A percentile compares a stretch with the other conserved stretches of the same genome.
phyloP scores from a whole-genome alignment of 768 basidiomycete genomes.

The Tephrocybe sp. region DNA sequence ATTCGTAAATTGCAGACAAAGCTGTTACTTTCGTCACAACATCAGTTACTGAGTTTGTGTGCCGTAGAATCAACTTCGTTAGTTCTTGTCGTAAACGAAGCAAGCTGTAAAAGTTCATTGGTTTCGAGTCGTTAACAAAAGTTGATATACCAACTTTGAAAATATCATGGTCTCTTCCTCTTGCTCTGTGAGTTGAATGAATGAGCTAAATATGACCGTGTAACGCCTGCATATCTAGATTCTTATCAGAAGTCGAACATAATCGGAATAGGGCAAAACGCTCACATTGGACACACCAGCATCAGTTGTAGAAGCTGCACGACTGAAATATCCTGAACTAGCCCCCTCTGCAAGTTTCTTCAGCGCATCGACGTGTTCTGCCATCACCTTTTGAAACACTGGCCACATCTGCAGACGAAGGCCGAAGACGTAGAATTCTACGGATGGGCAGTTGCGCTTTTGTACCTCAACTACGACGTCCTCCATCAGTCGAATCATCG shows the following conservation, averaged over 20 bases:
- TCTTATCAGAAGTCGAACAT: conserved; percentile 6
- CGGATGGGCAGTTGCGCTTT: conserved; percentile 71
- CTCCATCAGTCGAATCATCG: conserved; percentile 91
- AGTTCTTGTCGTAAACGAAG: conserved; percentile 84
- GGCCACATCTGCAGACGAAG: conserved; percentile 92
- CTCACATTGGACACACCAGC: conserved; percentile 58
- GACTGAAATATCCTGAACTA: conserved; percentile 58
- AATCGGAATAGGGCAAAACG: conserved; percentile 3
- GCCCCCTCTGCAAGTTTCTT: conserved; percentile 81
- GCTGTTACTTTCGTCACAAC: conserved; percentile 60
- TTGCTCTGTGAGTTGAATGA: conserved; percentile 76
- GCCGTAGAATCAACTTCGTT: conserved; percentile 67
- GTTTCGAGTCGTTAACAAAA: not conserved
- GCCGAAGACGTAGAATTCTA: conserved; percentile 78
- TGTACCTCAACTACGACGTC: conserved; percentile 73
- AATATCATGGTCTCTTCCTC: conserved; percentile 97
- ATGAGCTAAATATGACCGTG: conserved; percentile 74
- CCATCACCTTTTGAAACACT: conserved; percentile 85
- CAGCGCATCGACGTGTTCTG: conserved; percentile 76
- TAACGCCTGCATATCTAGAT: conserved; percentile 73
- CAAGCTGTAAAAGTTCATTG: conserved; percentile 45
- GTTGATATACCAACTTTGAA: conserved; percentile 62
- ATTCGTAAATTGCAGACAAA: conserved; percentile 71
- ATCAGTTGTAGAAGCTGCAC: conserved; percentile 65
- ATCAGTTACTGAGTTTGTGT: conserved; percentile 68